Evolutionary conservation across 2,329 filamentous ascomycete genomes (phyloP), one percentile per base, ranked within the genome.

Genomic region (Aspergillus tanneri): DNA sequence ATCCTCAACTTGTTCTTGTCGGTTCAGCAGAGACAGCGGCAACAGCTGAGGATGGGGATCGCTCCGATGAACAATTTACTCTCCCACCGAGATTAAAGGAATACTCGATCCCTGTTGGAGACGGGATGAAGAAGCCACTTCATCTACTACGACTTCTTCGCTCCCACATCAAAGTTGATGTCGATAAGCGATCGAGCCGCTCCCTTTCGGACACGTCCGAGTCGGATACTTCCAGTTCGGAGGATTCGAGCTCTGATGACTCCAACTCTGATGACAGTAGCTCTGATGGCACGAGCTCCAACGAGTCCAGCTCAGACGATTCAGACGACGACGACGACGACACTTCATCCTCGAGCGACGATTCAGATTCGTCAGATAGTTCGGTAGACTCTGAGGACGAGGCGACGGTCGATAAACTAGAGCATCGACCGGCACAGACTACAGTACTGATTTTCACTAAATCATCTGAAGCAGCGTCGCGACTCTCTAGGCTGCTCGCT

Each of bases 391-490:
- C 61, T 25, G 43, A 47, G 2, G 51, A 54, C 38, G 41, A 57
- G 18, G 46, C 52, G 24, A 40, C 49, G 4, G 28, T 47, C 36
- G 34, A 19, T 5, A 36, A 39, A 11, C 4, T 14, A 12, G 39
- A 44, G 10, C 64, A 71, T 53, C 57, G 66, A 23, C 73, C 58
- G 4, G 23, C 50, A 27, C 52, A 56, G 16, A 65, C 66, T 12
- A 75, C 71, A 4, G 82, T 86, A 9, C 78, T 97, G 27, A 84
- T 97, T 56, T 97, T 97, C 67, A 91, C 90, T 38, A 90, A 90
- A 60, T 95, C 88, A 48, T 96, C 92, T 65, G 90, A 96, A 67
- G 83, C 86, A 14, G 89, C 92, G 1, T 79, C 88, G n/a, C 87
- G 93, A 49, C 80, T 97, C n/a, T 84, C 87, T 1, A 86, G 89